These are phyloP conservation scores for Sclerotinia sclerotiorum DNA, from an alignment of 2,329 filamentous ascomycete species.

Conservation along the genomic window DNA sequence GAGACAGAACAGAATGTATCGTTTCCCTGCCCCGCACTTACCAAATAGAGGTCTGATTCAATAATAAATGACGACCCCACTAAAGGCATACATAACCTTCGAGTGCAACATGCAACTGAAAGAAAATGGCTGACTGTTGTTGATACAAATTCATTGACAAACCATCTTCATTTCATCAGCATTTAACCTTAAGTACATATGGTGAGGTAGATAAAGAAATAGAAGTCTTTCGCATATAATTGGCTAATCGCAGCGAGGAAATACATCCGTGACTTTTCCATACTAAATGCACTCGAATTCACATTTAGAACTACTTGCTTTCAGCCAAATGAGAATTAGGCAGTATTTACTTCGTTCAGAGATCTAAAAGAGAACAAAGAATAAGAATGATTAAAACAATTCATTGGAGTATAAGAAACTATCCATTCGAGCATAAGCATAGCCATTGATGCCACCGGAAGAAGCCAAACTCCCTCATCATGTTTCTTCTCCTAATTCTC, in stretches of 20 bases:
- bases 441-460: neutral
- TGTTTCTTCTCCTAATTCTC: neutral
- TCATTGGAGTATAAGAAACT: neutral
- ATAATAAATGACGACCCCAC: neutral
- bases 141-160: neutral
- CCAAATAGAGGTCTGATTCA: neutral
- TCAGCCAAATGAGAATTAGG: neutral
- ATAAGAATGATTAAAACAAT: neutral
- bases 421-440: neutral
- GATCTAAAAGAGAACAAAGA: neutral
- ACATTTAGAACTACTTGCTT: neutral
- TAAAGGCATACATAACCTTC: too few relatives aligned
- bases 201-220: neutral
- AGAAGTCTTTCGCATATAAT: neutral
- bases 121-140: neutral
- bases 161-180: neutral
- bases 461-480: neutral
- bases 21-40: conserved; percentile 1
- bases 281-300: neutral
- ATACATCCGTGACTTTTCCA: neutral
- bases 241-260: neutral
- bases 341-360: neutral
- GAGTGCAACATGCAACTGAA: neutral
- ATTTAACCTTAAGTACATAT: neutral
- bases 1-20: conserved; percentile 25